Evolutionary conservation across 306 rosid species (phyloP).

Genomic region (Cucurbita maxima): DNA sequence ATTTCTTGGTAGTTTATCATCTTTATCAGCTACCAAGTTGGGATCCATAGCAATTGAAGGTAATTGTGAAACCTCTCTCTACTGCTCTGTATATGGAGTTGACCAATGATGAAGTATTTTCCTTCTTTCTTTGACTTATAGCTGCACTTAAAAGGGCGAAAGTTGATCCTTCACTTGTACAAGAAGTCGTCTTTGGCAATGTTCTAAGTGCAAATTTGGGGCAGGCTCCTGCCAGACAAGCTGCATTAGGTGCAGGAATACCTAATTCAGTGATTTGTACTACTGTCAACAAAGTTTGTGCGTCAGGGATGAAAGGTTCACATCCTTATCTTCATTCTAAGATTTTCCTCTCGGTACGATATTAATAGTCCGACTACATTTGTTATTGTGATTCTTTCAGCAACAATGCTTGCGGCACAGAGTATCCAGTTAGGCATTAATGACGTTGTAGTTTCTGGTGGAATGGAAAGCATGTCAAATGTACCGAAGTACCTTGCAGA

Average conservation of each 20-base stretch:
- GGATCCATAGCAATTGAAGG: conserved; percentile 90
- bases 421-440: conserved; percentile 90
- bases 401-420: conserved; percentile 92
- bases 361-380: not conserved
- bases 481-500: conserved; percentile 84
- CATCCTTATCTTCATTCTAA: not conserved
- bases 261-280: conserved; percentile 71
- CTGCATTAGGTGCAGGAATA: conserved; percentile 94
- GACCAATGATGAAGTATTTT: not conserved
- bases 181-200: conserved; percentile 89
- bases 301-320: conserved; percentile 93
- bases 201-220: conserved; percentile 98
- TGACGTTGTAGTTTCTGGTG: conserved; percentile 96
- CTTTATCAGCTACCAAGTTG: conserved; percentile 76
- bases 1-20: conserved; percentile 77
- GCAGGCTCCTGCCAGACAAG: conserved; percentile 99
- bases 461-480: conserved; percentile 97
- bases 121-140: conserved; percentile 10
- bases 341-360: not conserved
- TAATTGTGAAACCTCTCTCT: conserved; percentile 9
- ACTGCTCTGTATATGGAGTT: not conserved
- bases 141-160: conserved; percentile 91
- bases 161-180: conserved; percentile 72
- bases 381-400: conserved; percentile 30
- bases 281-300: conserved; percentile 94